These are phyloP conservation scores for Solanum stenotomum DNA, from an alignment of 257 asterid genomes.

Conservation along the genomic window DNA sequence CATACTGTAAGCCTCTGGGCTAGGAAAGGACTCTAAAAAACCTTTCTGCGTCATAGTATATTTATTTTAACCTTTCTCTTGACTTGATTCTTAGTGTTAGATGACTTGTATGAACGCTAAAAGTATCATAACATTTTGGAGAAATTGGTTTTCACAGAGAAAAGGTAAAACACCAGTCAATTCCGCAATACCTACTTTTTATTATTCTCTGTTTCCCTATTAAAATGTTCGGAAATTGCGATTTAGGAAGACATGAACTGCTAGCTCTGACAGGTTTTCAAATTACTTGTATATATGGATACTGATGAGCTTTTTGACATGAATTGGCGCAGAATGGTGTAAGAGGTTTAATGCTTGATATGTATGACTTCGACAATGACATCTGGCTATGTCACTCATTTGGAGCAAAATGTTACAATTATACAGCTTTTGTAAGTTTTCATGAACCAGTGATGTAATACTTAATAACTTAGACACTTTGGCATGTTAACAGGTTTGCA, in stretches of 20 bases:
- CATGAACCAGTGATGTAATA: not conserved
- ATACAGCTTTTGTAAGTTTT: slow-evolving; percentile 83
- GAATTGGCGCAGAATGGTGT: slow-evolving; percentile 71
- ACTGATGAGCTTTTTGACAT: slow-evolving; percentile 4
- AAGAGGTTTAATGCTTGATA: slow-evolving; percentile 94
- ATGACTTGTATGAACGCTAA: not conserved
- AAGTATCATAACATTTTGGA: not conserved
- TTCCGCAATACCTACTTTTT: not conserved
- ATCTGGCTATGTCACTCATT: slow-evolving; percentile 95
- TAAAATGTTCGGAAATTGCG: not conserved
- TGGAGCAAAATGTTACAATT: slow-evolving; percentile 78
- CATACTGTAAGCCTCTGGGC: not conserved
- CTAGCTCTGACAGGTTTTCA: not conserved
- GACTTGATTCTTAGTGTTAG: not conserved
- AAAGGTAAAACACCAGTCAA: not conserved
- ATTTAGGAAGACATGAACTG: not conserved
- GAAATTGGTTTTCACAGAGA: not conserved
- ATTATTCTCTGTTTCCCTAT: not conserved
- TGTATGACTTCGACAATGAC: slow-evolving; percentile 74
- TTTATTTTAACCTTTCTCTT: not conserved
- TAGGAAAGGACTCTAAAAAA: not conserved
- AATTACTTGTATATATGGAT: not conserved
- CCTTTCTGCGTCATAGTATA: not conserved
- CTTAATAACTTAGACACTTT: not conserved
- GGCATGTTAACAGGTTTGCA: not conserved